Base-by-base conservation (phyloP, 2,329 filamentous ascomycete species). In the Paraphoma sp. region DNA sequence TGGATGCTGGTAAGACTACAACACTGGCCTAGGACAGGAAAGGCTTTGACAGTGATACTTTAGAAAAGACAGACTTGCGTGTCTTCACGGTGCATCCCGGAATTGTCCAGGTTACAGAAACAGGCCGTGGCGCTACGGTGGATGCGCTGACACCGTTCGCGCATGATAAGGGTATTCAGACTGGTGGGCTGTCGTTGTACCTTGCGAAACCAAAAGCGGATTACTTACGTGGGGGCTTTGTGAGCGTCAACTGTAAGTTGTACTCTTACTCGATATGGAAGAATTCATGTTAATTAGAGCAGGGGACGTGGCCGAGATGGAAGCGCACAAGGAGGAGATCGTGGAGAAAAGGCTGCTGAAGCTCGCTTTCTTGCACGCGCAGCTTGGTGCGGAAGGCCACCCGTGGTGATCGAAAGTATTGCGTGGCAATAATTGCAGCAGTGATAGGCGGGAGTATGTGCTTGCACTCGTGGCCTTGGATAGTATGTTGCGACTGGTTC, bases 301-400 rank as follows among this genome's bases (percentile, higher is more conserved):
- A 58, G 59, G 60, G 72, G 71, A 76, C 60, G 59, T 72, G 38
- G 55, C 62, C 12, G 67, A 74, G 60, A 57, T 75, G 54, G 57
- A 69, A 48, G 57, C 48, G 12, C 65, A 70, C 52, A 67, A 62
- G 45, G 62, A 69, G 14, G 64, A 74, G 57, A 72, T 75, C 56
- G 55, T 68, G 10, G 56, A 68, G 28, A 62, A 66, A 43, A 68
- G 71, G 49, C 53, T 73, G 38, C 56, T 75, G 44, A 69, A 68
- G 49, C 53, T 64, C 42, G 61, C 48, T 42, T 67, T 66, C 47
- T 30, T 65, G 12, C 51, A 57, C 16, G 66, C 64, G 14, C 61
- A 56, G 29, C 53, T 69, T 8, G 63, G 64, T n/a, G 44, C 54
- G 12, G 57, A 62, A 7, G 64, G 63, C 12, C 62, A 68, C 33